These are phyloP conservation scores for Phanerodontia chrysosporium DNA, from an alignment of 768 basidiomycete genomes.

Conservation along the genomic window DNA sequence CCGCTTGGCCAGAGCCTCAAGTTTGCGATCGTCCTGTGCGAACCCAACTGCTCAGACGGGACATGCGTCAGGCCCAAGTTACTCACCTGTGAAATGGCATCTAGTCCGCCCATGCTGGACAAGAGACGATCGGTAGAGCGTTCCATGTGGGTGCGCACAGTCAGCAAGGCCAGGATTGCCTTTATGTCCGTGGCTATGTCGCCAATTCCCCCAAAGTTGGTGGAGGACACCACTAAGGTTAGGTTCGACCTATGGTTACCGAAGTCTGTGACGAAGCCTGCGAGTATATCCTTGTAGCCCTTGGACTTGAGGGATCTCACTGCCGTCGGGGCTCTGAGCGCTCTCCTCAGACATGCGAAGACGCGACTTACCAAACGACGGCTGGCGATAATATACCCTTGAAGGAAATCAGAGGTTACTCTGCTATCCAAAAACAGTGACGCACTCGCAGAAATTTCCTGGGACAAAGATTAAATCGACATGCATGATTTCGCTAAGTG, in stretches of 20 bases:
- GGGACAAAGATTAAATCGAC: too few relatives aligned
- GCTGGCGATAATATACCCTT: constrained; percentile 21
- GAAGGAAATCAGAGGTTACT: not conserved
- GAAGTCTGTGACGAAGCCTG: constrained; percentile 11
- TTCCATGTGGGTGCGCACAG: not conserved
- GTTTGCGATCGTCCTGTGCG: not conserved
- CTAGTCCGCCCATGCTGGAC: not conserved
- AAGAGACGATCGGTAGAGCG: not conserved
- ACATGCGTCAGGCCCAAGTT: not conserved
- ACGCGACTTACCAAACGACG: constrained; percentile 2
- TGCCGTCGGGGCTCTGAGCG: not conserved
- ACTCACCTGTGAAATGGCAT: constrained; percentile 4
- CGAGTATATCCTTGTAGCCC: constrained; percentile 19
- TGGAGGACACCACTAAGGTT: constrained; percentile 14
- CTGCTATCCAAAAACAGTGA: not conserved
- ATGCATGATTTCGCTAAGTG: too few relatives aligned
- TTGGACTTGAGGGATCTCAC: constrained; percentile 14
- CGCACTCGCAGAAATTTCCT: constrained; percentile 23
- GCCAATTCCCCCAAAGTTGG: constrained; percentile 6
- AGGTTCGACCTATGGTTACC: constrained; percentile 14
- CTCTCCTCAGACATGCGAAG: not conserved
- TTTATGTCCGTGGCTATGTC: constrained; percentile 6
- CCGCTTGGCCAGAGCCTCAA: constrained; percentile 1
- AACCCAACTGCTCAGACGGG: not conserved
- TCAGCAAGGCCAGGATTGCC: not conserved